Percentiles rank a stretch among this genome's conserved stretches.
phyloP scores from a whole-genome alignment of 441 rosid species.

The Geranium incanum region DNA sequence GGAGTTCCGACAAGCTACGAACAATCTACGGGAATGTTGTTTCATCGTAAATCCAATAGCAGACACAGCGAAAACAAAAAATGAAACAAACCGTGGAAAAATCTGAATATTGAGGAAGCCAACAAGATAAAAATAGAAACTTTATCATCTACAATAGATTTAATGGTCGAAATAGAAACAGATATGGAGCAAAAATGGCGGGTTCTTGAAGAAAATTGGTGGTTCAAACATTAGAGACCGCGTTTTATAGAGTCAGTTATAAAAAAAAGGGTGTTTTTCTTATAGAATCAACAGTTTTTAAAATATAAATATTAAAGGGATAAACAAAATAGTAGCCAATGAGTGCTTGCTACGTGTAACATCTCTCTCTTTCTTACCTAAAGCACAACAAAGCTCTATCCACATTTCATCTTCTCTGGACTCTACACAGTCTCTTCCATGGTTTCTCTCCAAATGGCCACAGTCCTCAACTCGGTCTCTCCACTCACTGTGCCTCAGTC shows the following conservation, averaged over 20 bases:
- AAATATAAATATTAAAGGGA: neutral
- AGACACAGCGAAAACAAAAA: neutral
- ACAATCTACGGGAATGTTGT: neutral
- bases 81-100: neutral
- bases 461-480: slow-evolving; percentile 19
- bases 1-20: neutral
- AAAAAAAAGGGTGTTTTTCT: no score
- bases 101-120: neutral
- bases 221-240: neutral
- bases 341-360: neutral
- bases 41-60: neutral
- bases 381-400: neutral
- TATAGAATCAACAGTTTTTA: no score
- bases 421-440: neutral
- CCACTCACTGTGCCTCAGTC: slow-evolving; percentile 13
- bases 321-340: neutral
- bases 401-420: neutral
- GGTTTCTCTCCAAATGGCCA: slow-evolving; percentile 24
- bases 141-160: neutral
- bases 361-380: neutral
- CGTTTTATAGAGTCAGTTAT: neutral
- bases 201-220: neutral
- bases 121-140: neutral
- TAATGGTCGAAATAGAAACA: neutral
- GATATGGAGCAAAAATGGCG: slow-evolving; percentile 1